Percentiles rank a stretch among this genome's conserved stretches.
Evolutionary conservation across 2,329 filamentous ascomycete species (phyloP).

Genomic region (Tolypocladium amazonense): DNA sequence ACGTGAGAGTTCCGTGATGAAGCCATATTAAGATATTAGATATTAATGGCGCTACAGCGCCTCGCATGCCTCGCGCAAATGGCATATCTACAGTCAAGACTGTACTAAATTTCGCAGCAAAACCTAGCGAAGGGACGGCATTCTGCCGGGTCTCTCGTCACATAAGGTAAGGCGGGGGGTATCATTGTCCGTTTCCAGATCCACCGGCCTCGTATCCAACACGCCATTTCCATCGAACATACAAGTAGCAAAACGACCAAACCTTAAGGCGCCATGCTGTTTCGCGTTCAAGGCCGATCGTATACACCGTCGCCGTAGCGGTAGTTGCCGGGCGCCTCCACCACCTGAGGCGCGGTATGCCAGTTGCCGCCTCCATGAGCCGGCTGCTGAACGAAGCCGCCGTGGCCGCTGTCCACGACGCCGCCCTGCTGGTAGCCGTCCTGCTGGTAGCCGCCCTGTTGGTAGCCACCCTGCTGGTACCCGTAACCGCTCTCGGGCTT

Average conservation of each 20-base stretch:
- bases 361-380: background rate
- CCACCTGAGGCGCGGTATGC: constrained; percentile 2
- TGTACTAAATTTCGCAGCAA: background rate
- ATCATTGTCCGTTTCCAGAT: background rate
- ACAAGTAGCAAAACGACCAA: background rate
- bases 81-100: background rate
- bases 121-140: background rate
- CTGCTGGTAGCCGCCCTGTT: background rate
- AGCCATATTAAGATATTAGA: background rate
- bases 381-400: background rate
- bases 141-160: background rate
- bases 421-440: background rate
- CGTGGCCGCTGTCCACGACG: too few species aligned
- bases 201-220: background rate
- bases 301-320: constrained; percentile 28
- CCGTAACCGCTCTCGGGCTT: constrained; percentile 18
- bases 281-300: constrained; percentile 11
- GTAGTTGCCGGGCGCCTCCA: constrained; percentile 13
- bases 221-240: background rate
- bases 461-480: background rate
- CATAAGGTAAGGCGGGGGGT: background rate
- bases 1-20: background rate
- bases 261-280: background rate
- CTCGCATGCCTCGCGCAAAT: background rate
- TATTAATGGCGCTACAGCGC: background rate